Evolutionary conservation across 805 yeast genomes (phyloP), one percentile per base, ranked within the genome.

Genomic region (Metschnikowia reukaufii): DNA sequence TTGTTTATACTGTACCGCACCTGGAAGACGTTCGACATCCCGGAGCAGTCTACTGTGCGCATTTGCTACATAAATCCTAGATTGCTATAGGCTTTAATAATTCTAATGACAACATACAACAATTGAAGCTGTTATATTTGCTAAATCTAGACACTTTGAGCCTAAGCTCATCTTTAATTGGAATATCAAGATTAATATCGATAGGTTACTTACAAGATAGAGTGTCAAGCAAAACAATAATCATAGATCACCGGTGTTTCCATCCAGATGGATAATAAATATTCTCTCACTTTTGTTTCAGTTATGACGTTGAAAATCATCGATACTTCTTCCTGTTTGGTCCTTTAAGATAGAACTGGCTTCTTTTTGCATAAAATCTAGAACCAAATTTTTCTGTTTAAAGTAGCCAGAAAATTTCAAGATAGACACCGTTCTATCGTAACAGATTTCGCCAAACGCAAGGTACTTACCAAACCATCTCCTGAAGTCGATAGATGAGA

Each of bases 391-490:
- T 44, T 61, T 69, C 55, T 72, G 76, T 57, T 68, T 73, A 60
- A 85, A 84, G 55, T 76, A 73, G 1, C 78, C 78, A 15, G 84
- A 73, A 44, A 62, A 49, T 39, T 69, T 74, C 50, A 82, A 74
- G 30, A 70, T 50, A 3, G 72, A 62, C 3, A 80, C 78, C 4
- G 76, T 64, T 33, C 61, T 62, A 44, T 78, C 81, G 58, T 79
- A 85, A 47, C 81, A 73, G 30, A 63, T 61, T 55, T 85, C 91
- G 1, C 92, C 92, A 59, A 83, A 70, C 3, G 69, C 61, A 25
- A 85, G 67, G 52, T 81, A 83, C 45, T 74, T 74, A 17, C 73
- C 71, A 36, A 84, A 64, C 70, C 79, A 76, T 29, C 68, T 63
- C 10, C 81, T 68, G 53, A 76, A 55, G 48, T 66, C 66, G 50